phyloP scores from a whole-genome alignment of 2,329 filamentous ascomycete genomes.

The Trichoderma aggressivum region DNA sequence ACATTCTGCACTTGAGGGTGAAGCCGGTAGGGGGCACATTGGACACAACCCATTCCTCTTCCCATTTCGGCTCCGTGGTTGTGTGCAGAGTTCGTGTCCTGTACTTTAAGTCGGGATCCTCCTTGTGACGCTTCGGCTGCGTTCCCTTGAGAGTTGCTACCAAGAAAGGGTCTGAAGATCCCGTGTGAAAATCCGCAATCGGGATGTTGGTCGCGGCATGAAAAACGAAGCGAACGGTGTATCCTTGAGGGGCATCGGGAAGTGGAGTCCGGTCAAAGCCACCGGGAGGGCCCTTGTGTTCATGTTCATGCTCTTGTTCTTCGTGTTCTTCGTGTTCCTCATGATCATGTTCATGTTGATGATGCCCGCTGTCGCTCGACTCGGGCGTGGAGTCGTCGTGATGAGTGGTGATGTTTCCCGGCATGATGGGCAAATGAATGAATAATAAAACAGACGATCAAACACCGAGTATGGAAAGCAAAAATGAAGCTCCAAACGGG shows the following conservation, averaged over 20 bases:
- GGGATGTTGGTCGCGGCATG: conserved; percentile 78
- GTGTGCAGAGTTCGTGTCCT: conserved; percentile 74
- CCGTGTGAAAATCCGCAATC: conserved; percentile 71
- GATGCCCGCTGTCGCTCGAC: background rate
- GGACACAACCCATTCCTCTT: conserved; percentile 81
- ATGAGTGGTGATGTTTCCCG: conserved; percentile 3
- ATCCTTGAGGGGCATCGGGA: conserved; percentile 70
- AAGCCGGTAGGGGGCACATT: conserved; percentile 82
- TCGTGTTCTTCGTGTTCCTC: conserved; percentile 23
- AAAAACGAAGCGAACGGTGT: conserved; percentile 81
- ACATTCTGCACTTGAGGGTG: conserved; percentile 77
- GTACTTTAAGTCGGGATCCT: conserved; percentile 72
- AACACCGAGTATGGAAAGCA: background rate
- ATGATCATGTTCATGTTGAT: conserved; percentile 20
- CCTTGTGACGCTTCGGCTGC: conserved; percentile 75
- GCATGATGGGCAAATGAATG: background rate
- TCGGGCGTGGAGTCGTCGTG: conserved; percentile 12
- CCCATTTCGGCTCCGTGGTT: conserved; percentile 74
- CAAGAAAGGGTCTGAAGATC: conserved; percentile 81
- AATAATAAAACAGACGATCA: background rate
- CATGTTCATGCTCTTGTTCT: conserved; percentile 20
- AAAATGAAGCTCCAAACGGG: background rate
- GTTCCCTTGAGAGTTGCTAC: conserved; percentile 69
- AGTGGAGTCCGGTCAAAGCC: conserved; percentile 79
- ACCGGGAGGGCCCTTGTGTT: conserved; percentile 56